These are phyloP conservation scores for Tranzscheliella williamsii DNA, from an alignment of 1,284 basidiomycete genomes.

Conservation along the genomic window DNA sequence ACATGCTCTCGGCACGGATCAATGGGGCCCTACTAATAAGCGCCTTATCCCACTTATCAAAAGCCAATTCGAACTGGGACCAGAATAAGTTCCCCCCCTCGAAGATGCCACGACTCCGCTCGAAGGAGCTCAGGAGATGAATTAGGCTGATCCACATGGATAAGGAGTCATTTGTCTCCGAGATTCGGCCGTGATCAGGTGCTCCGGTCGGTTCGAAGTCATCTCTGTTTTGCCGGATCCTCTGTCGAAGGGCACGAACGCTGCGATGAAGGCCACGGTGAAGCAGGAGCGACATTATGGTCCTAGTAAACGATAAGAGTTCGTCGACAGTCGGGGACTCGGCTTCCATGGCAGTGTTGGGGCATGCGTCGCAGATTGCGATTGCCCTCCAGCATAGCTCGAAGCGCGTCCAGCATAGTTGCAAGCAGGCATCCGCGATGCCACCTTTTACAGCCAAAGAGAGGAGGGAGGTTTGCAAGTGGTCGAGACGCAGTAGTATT, in stretches of 20 bases:
- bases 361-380: conserved; percentile 20
- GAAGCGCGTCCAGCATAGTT: conserved; percentile 47
- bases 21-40: conserved; percentile 66
- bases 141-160: conserved; percentile 79
- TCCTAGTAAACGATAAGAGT: conserved; percentile 16
- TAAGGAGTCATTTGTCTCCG: conserved; percentile 60
- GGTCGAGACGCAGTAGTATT: conserved; percentile 14
- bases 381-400: conserved; percentile 43
- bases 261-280: conserved; percentile 44
- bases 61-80: conserved; percentile 42
- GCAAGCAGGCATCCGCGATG: conserved; percentile 6
- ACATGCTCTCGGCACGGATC: conserved; percentile 65
- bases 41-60: conserved; percentile 34
- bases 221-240: background rate
- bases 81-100: conserved; percentile 26
- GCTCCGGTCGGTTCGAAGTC: background rate
- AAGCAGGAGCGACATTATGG: conserved; percentile 44
- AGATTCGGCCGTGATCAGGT: background rate
- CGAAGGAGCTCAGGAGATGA: conserved; percentile 63
- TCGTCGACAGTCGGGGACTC: conserved; percentile 24
- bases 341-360: conserved; percentile 48
- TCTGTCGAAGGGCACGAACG: conserved; percentile 1
- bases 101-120: conserved; percentile 10
- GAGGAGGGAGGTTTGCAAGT: conserved; percentile 5
- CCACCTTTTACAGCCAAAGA: background rate